These are phyloP conservation scores for Diaporthe australafricana DNA, from an alignment of 2,329 filamentous ascomycete species.

Conservation along the genomic window DNA sequence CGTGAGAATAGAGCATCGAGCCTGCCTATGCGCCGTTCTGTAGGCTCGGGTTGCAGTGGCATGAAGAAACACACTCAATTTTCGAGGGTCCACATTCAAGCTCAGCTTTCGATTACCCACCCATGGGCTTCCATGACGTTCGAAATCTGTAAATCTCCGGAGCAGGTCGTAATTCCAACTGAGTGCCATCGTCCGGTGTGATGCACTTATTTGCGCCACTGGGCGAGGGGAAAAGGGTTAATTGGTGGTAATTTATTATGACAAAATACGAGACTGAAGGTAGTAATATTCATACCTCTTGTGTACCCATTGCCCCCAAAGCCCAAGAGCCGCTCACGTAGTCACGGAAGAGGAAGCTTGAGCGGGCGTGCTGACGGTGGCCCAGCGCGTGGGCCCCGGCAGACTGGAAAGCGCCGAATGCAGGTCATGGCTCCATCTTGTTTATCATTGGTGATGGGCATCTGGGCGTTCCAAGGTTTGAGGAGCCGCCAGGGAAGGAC, in stretches of 20 bases:
- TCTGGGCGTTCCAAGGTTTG: constrained; percentile 20
- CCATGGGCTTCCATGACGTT: not conserved
- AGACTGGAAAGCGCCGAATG: constrained; percentile 10
- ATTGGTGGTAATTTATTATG: not conserved
- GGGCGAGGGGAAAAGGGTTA: not conserved
- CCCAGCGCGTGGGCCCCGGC: not conserved
- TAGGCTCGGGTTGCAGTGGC: no score
- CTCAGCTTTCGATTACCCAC: not conserved
- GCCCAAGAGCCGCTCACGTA: not conserved
- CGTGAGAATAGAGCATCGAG: no score
- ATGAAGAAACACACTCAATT: no score
- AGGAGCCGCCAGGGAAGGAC: constrained; percentile 27
- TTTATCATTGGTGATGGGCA: constrained; percentile 15
- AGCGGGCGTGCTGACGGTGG: not conserved
- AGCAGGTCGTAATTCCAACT: not conserved
- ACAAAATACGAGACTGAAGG: not conserved
- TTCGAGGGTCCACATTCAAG: not conserved
- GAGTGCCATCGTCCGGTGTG: not conserved
- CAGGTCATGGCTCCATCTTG: constrained; percentile 19
- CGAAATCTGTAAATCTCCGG: not conserved
- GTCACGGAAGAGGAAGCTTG: not conserved
- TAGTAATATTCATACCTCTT: not conserved
- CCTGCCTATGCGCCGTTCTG: no score
- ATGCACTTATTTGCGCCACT: not conserved
- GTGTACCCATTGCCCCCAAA: no score